These are phyloP conservation scores for Phytopythium kandeliae DNA, from an alignment of 352 stramenopile species.

Conservation along the genomic window DNA sequence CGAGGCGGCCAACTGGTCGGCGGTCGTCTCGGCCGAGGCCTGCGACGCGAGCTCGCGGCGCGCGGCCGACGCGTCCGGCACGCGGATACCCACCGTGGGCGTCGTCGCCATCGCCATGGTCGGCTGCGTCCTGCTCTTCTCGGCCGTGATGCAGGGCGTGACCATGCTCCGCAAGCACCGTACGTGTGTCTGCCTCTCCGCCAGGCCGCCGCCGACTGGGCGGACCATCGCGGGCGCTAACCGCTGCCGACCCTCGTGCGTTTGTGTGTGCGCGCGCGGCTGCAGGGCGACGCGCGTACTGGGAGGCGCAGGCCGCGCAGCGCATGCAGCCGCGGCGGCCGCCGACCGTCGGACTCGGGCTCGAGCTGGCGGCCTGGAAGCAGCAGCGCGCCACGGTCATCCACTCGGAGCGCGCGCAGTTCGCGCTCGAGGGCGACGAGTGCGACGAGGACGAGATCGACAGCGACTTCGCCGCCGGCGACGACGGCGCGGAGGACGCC, in stretches of 20 bases:
- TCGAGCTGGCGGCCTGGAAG: slow-evolving; percentile 53
- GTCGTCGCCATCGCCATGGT: slow-evolving; percentile 24
- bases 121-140: slow-evolving; percentile 20
- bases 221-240: too few species aligned
- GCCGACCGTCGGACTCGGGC: slow-evolving; percentile 19
- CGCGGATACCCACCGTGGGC: slow-evolving; percentile 18
- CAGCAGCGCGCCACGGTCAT: slow-evolving; percentile 47
- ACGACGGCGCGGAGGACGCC: slow-evolving; percentile 5
- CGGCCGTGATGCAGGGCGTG: slow-evolving; percentile 19
- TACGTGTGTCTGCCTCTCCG: slow-evolving; percentile 11
- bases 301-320: slow-evolving; percentile 13
- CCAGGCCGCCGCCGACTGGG: too few species aligned
- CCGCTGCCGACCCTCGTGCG: too few species aligned
- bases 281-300: slow-evolving; percentile 15
- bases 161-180: slow-evolving; percentile 18
- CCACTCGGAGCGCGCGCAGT: slow-evolving; percentile 26
- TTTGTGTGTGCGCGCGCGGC: too few species aligned
- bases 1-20: slow-evolving; percentile 34
- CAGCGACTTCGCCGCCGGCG: slow-evolving; percentile 13
- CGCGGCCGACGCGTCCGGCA: slow-evolving; percentile 4
- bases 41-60: slow-evolving; percentile 20
- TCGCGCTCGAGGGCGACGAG: slow-evolving; percentile 1
- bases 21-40: slow-evolving; percentile 28
- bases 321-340: slow-evolving; percentile 13
- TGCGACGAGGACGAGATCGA: slow-evolving; percentile 14